Conservation (phyloP, 2,329 filamentous ascomycete species). For the Graphiopsis chlorocephala region DNA sequence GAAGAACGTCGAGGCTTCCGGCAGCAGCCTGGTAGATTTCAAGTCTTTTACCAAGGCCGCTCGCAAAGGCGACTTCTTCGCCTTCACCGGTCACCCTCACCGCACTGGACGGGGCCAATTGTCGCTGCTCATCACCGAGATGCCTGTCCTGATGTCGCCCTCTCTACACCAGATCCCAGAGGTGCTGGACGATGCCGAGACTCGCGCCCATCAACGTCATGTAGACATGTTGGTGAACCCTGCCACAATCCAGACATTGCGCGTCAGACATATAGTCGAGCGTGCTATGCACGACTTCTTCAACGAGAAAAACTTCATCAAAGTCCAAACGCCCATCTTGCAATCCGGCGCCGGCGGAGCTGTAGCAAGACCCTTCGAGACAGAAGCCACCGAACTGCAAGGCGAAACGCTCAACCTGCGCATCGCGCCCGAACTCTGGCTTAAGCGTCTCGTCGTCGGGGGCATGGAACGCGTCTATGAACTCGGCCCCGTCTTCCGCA, state of each 20-base stretch:
- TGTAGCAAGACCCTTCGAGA: constrained; percentile 80
- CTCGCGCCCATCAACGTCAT: constrained; percentile 73
- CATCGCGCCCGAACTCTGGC: constrained; percentile 91
- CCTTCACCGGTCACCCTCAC: constrained; percentile 66
- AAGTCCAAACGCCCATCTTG: constrained; percentile 89
- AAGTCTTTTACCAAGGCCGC: constrained; percentile 64
- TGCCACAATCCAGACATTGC: constrained; percentile 64
- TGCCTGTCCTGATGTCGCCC: constrained; percentile 73
- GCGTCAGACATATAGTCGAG: constrained; percentile 71
- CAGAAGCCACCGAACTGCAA: constrained; percentile 71
- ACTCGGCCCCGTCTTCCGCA: constrained; percentile 87
- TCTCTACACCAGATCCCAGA: constrained; percentile 76
- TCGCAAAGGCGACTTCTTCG: constrained; percentile 76
- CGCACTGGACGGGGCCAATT: constrained; percentile 72
- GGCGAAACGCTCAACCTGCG: constrained; percentile 71
- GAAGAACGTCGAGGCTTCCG: constrained; percentile 54
- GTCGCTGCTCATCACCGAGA: constrained; percentile 64
- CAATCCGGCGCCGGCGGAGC: constrained; percentile 82
- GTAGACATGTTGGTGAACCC: constrained; percentile 80
- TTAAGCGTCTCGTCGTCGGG: constrained; percentile 87
- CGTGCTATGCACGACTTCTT: constrained; percentile 73
- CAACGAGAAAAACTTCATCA: constrained; percentile 68
- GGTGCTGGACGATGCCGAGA: constrained; percentile 67
- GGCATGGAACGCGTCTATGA: constrained; percentile 89
- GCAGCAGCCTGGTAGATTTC: constrained; percentile 43